Evolutionary conservation across 139 green algal species (phyloP).

Genomic region (Chlamydomonas eustigma): DNA sequence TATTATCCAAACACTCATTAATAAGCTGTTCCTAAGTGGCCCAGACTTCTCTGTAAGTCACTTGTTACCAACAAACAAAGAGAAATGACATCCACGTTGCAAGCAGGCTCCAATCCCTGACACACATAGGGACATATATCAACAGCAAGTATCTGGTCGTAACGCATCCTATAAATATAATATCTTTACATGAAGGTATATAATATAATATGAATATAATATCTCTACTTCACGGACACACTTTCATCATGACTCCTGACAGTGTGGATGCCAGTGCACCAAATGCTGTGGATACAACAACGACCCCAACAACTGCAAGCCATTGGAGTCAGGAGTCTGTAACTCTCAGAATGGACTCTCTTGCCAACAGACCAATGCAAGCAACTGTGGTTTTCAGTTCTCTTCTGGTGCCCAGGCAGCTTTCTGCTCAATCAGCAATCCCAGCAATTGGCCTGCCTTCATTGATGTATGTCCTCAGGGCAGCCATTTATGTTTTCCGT

Average conservation of each 20-base stretch:
- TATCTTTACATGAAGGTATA: too few relatives aligned
- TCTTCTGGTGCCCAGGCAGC: background rate
- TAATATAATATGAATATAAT: too few relatives aligned
- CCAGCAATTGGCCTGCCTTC: constrained; percentile 6
- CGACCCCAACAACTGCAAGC: constrained; percentile 2
- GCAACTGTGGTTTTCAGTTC: constrained; percentile 1
- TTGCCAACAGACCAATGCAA: constrained; percentile 5
- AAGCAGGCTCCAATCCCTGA: too few relatives aligned
- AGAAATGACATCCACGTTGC: too few relatives aligned
- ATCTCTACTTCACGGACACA: background rate
- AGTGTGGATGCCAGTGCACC: constrained; percentile 16
- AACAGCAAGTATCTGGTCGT: too few relatives aligned
- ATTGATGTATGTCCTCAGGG: too few relatives aligned
- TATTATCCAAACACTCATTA: constrained; percentile 45
- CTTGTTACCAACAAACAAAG: background rate
- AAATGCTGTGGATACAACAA: constrained; percentile 1
- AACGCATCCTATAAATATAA: too few relatives aligned
- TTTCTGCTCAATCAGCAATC: constrained; percentile 13
- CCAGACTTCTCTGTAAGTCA: constrained; percentile 38
- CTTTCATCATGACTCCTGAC: background rate
- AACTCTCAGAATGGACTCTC: background rate
- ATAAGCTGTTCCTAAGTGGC: constrained; percentile 38
- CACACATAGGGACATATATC: too few relatives aligned
- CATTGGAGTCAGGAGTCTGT: background rate
- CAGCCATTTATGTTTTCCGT: too few relatives aligned